phyloP scores from a whole-genome alignment of 257 asterid genomes.

The Solanum tarijense region DNA sequence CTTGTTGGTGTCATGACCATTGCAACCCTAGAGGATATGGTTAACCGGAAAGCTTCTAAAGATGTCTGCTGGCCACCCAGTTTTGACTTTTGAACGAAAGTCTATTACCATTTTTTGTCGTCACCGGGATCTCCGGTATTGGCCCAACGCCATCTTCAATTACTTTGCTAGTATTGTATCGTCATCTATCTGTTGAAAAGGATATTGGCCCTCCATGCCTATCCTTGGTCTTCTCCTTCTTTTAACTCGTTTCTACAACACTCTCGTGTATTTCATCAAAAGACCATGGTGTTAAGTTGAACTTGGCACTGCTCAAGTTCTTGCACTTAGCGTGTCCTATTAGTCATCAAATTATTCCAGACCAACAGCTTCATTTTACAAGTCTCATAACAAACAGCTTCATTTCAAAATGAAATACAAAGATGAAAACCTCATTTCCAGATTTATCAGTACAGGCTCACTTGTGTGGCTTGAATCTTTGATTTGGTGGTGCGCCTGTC shows the following conservation, averaged over 20 bases:
- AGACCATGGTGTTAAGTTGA: background rate
- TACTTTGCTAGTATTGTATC: background rate
- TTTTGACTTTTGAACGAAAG: background rate
- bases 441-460: background rate
- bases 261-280: background rate
- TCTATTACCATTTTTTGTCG: background rate
- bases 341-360: background rate
- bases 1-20: background rate
- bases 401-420: background rate
- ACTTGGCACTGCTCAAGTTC: background rate
- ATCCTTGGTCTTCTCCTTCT: background rate
- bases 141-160: background rate
- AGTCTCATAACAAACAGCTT: background rate
- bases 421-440: background rate
- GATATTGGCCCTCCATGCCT: background rate
- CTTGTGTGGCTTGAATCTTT: background rate
- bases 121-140: background rate
- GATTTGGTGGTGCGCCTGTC: background rate
- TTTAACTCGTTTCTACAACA: background rate
- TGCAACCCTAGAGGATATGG: background rate
- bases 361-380: background rate
- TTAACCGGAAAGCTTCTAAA: too few species aligned
- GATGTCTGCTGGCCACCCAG: background rate
- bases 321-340: background rate
- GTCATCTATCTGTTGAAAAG: background rate